phyloP scores from a whole-genome alignment of 2,329 filamentous ascomycete genomes.

The Colletotrichum eleusines region DNA sequence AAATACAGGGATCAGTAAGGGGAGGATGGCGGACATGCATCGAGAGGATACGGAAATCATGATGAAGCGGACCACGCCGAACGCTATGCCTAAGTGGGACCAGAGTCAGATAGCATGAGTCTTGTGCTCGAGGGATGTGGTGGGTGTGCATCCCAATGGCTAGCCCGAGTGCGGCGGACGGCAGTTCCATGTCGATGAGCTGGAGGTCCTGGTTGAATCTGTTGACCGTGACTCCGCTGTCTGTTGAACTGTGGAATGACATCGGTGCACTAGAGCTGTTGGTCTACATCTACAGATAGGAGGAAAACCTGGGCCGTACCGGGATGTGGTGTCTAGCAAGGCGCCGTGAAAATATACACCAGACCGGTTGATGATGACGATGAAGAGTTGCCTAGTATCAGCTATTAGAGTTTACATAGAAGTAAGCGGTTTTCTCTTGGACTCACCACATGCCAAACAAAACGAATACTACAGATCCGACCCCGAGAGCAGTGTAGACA shows the following conservation, averaged over 20 bases:
- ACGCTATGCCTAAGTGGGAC: conserved; percentile 12
- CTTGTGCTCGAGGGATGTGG: neutral
- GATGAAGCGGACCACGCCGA: conserved; percentile 35
- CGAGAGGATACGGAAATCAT: conserved; percentile 47
- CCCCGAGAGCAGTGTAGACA: conserved; percentile 47
- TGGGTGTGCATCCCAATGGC: conserved; percentile 19
- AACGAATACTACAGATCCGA: conserved; percentile 24
- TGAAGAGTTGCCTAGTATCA: conserved; percentile 47
- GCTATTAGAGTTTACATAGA: neutral
- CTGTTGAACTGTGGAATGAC: conserved; percentile 41
- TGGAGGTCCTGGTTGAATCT: conserved; percentile 44
- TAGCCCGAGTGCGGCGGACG: conserved; percentile 42
- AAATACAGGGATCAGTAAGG: conserved; percentile 46
- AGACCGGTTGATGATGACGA: conserved; percentile 49
- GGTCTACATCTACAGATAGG: neutral
- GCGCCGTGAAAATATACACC: conserved; percentile 48
- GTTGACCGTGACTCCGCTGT: conserved; percentile 45
- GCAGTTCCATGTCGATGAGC: conserved; percentile 45
- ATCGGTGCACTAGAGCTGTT: conserved; percentile 36
- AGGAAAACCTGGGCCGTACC: conserved; percentile 21
- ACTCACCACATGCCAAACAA: conserved; percentile 31
- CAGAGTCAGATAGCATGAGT: neutral
- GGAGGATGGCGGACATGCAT: conserved; percentile 51
- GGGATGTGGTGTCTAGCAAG: conserved; percentile 45
- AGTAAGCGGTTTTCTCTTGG: conserved; percentile 42